Percentiles rank a stretch among this genome's conserved stretches.
Conservation (phyloP, 192 early-diverging fungal species). For the Endogone sp. region DNA sequence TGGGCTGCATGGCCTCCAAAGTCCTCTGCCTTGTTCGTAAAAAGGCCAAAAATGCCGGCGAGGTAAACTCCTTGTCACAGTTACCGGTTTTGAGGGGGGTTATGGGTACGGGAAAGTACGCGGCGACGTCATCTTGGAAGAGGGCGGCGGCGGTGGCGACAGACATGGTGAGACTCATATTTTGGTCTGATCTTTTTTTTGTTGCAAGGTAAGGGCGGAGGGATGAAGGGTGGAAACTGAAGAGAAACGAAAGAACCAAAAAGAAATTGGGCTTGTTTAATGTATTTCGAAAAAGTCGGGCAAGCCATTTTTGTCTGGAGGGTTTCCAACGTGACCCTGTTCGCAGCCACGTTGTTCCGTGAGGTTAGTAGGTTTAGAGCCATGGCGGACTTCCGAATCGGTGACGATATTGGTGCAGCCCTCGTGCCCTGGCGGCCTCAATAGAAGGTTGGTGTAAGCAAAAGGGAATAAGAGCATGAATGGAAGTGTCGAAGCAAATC, state of each 20-base stretch:
- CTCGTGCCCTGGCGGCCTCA: background rate
- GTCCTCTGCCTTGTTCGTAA: background rate
- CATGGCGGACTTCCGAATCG: background rate
- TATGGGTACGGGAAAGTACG: background rate
- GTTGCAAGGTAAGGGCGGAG: background rate
- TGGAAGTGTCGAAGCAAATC: background rate
- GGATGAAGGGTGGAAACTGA: no score
- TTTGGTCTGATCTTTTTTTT: background rate
- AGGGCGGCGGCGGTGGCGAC: background rate
- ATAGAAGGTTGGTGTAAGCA: background rate
- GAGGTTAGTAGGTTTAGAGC: background rate
- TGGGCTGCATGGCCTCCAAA: background rate
- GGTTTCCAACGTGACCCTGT: background rate
- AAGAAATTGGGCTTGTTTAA: no score
- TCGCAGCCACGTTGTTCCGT: background rate
- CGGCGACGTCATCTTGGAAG: background rate
- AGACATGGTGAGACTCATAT: background rate
- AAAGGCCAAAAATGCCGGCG: background rate
- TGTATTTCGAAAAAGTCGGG: no score
- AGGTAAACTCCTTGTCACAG: background rate
- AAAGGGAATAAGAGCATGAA: background rate
- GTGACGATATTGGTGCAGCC: background rate
- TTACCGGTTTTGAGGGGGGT: background rate
- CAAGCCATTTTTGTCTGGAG: background rate
- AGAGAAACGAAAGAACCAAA: no score